Conservation (phyloP, 1,284 basidiomycete genomes). For the Pseudozyma sp. region DNA sequence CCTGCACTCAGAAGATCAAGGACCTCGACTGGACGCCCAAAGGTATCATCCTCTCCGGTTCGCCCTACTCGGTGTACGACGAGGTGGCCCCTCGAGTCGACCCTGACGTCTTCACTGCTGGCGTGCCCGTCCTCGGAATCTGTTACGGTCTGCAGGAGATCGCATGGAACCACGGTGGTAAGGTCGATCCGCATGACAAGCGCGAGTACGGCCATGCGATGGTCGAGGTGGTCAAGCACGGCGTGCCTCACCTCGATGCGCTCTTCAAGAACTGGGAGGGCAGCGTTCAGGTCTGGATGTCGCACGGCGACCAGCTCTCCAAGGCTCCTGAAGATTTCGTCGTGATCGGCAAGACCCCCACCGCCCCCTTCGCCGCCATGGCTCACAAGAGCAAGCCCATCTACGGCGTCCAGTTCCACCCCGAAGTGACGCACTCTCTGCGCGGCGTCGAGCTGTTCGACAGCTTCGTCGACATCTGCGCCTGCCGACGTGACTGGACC, state of each 20-base stretch:
- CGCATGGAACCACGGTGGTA: conserved; percentile 87
- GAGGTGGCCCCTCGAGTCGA: conserved; percentile 92
- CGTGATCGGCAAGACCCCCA: conserved; percentile 85
- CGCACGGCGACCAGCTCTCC: conserved; percentile 94
- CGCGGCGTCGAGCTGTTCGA: conserved; percentile 91
- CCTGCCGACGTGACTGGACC: conserved; percentile 87
- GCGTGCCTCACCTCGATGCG: conserved; percentile 74
- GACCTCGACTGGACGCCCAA: conserved; percentile 95
- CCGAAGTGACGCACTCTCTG: conserved; percentile 95
- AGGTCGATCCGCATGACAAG: conserved; percentile 88
- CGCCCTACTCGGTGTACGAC: conserved; percentile 98
- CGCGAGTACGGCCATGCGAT: conserved; percentile 95
- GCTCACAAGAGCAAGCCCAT: conserved; percentile 89
- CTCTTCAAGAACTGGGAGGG: conserved; percentile 87
- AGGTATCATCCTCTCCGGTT: conserved; percentile 97
- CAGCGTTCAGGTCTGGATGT: conserved; percentile 96
- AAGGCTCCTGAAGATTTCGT: conserved; percentile 85
- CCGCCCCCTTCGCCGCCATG: conserved; percentile 92
- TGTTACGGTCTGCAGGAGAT: conserved; percentile 99
- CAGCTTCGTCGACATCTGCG: conserved; percentile 85
- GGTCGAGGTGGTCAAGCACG: conserved; percentile 80
- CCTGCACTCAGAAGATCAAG: conserved; percentile 91
- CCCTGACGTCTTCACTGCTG: conserved; percentile 89
- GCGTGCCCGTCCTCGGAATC: conserved; percentile 93
- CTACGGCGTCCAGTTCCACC: conserved; percentile 99